phyloP scores from a whole-genome alignment of 2,329 filamentous ascomycete genomes.

The Curvularia verruculosa region DNA sequence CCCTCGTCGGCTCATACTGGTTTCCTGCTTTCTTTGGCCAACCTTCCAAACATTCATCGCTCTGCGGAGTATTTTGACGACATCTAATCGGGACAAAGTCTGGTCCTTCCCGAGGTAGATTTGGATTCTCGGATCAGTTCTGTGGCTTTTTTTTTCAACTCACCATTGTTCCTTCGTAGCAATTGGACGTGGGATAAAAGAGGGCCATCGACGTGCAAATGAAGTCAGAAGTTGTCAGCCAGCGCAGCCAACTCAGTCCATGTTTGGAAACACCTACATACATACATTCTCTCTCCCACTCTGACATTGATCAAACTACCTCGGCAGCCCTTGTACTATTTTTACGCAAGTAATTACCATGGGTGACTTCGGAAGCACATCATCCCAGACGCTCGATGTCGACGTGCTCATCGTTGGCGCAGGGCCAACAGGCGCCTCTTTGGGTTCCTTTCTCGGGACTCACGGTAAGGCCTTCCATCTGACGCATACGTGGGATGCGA shows the following conservation, averaged over 20 bases:
- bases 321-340: not conserved
- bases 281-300: not conserved
- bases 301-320: not conserved
- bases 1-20: not conserved
- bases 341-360: not conserved
- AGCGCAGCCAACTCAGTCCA: not conserved
- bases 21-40: not conserved
- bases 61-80: not conserved
- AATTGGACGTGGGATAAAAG: not conserved
- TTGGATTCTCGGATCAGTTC: not conserved
- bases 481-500: not conserved
- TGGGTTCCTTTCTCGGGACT: conserved; percentile 5
- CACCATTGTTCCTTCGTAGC: not conserved
- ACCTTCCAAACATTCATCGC: no score
- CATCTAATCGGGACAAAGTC: not conserved
- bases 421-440: conserved; percentile 9
- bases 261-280: not conserved
- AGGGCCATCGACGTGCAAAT: not conserved
- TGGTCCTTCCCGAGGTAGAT: not conserved
- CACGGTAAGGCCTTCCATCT: conserved; percentile 1
- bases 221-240: not conserved
- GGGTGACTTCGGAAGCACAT: conserved; percentile 3
- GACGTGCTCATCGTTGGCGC: conserved; percentile 11
- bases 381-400: not conserved
- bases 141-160: not conserved